These are phyloP conservation scores for Backusella psychrophila DNA, from an alignment of 192 early-diverging fungal genomes.

Conservation along the genomic window DNA sequence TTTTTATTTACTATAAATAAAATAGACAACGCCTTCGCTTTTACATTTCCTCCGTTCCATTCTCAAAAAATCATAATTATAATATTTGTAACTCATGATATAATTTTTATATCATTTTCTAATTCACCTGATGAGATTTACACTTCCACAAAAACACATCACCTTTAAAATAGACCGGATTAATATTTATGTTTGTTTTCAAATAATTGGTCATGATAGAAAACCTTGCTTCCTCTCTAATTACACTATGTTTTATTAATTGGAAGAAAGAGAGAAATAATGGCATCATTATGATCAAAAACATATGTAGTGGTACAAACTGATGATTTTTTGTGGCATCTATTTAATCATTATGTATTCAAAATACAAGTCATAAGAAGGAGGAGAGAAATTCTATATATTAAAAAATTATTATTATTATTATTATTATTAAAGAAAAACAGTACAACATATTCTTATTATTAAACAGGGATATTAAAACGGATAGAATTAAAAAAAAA, in stretches of 20 bases:
- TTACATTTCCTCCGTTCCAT: not conserved
- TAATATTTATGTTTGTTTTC: not conserved
- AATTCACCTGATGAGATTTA: slow-evolving; percentile 1
- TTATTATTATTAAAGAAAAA: not conserved
- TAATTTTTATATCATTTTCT: not conserved
- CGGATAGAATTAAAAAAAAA: not conserved
- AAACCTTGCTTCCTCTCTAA: not conserved
- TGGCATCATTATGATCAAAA: not conserved
- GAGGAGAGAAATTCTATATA: not conserved
- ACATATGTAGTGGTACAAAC: not conserved
- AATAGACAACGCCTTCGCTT: not conserved
- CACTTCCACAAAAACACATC: not conserved
- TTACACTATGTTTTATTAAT: not conserved
- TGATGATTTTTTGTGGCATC: not conserved
- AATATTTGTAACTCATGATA: slow-evolving; percentile 2
- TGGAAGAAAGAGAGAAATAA: not conserved
- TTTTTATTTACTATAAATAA: not conserved
- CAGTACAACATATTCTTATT: not conserved
- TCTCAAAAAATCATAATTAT: not conserved
- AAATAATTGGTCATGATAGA: not conserved
- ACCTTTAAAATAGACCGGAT: not conserved
- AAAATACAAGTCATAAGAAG: not conserved
- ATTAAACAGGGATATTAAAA: not conserved
- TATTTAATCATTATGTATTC: not conserved
- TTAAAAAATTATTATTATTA: not conserved